These are phyloP conservation scores for Xylogone sp. DNA, from an alignment of 2,329 filamentous ascomycete genomes.

Conservation along the genomic window DNA sequence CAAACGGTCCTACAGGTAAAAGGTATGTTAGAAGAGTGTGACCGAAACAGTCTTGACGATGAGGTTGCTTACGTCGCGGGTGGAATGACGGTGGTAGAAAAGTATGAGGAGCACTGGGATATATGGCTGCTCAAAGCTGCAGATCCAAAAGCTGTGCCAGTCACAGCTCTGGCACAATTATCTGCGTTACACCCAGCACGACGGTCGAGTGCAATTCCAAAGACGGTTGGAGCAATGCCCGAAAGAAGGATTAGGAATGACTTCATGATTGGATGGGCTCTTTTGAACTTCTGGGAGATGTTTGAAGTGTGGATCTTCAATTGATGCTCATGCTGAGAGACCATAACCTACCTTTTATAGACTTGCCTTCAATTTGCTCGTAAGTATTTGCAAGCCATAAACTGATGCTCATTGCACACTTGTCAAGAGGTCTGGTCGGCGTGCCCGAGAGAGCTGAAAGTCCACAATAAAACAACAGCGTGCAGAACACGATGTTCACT, in stretches of 20 bases:
- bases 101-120: neutral
- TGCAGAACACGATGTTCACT: neutral
- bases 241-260: neutral
- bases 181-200: neutral
- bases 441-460: neutral
- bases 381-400: neutral
- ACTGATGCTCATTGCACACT: neutral
- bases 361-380: neutral
- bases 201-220: neutral
- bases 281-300: constrained; percentile 77
- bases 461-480: neutral
- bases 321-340: too few species aligned
- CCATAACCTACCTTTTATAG: neutral
- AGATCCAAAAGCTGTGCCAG: neutral
- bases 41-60: neutral
- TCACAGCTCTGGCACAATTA: neutral
- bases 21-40: neutral
- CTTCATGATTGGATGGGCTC: neutral
- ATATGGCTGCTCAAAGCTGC: neutral
- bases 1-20: neutral
- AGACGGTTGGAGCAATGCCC: neutral
- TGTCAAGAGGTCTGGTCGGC: neutral
- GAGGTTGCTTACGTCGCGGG: neutral
- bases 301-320: constrained; percentile 64
- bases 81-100: neutral